phyloP scores from a whole-genome alignment of 2,329 filamentous ascomycete genomes.

The Alternaria longipes region DNA sequence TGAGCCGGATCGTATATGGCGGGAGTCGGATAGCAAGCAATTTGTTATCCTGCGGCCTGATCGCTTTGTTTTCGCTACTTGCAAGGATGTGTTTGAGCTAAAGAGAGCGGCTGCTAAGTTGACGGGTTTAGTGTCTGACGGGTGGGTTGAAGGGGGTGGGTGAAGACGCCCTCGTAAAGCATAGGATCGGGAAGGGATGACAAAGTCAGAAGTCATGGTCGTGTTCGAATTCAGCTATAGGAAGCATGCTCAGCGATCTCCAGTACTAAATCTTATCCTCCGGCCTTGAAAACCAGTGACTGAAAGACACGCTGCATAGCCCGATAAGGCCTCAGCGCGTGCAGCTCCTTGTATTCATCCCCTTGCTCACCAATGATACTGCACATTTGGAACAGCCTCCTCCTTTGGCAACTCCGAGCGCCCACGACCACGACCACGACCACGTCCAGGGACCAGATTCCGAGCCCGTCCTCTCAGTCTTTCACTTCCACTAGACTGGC shows the following conservation, averaged over 20 bases:
- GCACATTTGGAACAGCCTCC: conserved; percentile 6
- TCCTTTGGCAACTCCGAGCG: background rate
- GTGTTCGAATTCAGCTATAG: too few relatives aligned
- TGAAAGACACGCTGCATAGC: too few relatives aligned
- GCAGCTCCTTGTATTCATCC: too few relatives aligned
- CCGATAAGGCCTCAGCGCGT: too few relatives aligned
- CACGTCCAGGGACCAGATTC: background rate
- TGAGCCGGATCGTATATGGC: background rate
- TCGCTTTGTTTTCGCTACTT: background rate
- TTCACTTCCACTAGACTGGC: background rate
- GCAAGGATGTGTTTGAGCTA: background rate
- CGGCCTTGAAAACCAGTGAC: too few relatives aligned
- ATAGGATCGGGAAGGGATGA: background rate
- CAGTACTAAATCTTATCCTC: too few relatives aligned
- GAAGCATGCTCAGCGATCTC: too few relatives aligned
- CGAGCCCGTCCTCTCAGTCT: background rate
- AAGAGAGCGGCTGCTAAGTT: background rate
- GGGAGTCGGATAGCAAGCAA: background rate
- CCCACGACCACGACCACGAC: conserved; percentile 19
- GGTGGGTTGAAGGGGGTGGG: background rate
- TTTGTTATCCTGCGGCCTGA: background rate
- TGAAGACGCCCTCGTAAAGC: too few relatives aligned
- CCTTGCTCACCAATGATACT: background rate
- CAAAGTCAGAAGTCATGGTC: background rate
- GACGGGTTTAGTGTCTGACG: background rate